Base-by-base conservation (phyloP, 192 early-diverging fungal genomes). In the Rhizophlyctis rosea region DNA sequence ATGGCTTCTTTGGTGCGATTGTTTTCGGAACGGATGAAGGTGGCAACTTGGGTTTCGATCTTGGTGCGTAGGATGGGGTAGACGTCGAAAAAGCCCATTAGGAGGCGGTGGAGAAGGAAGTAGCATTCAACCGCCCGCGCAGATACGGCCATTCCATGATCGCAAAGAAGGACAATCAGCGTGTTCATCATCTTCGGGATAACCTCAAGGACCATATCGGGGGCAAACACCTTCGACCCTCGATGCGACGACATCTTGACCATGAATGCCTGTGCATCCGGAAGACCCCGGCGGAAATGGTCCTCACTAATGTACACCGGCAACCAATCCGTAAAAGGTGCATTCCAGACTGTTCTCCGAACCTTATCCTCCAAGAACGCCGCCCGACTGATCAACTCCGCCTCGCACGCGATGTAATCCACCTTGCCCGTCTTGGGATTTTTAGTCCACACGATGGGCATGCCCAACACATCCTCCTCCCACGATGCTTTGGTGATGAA, bases 151-250 rank as follows among this genome's bases (percentile, higher is more conserved):
- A 73, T 29, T 0, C 71, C 71, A 14, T 72, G 34, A 33, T 72
- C 70, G 51, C 59, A 67, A 13, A 72, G 65, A 16, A 67, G 64
- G 21, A 72, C 71, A 30, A 69, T 59, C 11, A 59, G 62, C 53
- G 71, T 73, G 57, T 73, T 73, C 66, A 73, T 68, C 31, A 73
- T 61, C 48, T 73, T 73, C 24, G 71, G 62, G 25, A 73, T 48
- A 5, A 69, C 67, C 47, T 69, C 71, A 13, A 65, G 47, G 4
- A 61, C 67, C 61, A 59, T 68, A 13, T 54, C 39, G 14, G 71
- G 66, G n/a, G 57, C 39, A 53, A 73, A 73, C 33, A 62, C 56
- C 52, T 30, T 27, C 5, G 55, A 31, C 34, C 24, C 57, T 18
- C 47, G 50, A 47, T 69, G 29, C 23, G 71, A 66, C 23, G 49